Evolutionary conservation across 2,329 filamentous ascomycete genomes (phyloP), one percentile per base, ranked within the genome.

Genomic region (Pseudogymnoascus sp.): DNA sequence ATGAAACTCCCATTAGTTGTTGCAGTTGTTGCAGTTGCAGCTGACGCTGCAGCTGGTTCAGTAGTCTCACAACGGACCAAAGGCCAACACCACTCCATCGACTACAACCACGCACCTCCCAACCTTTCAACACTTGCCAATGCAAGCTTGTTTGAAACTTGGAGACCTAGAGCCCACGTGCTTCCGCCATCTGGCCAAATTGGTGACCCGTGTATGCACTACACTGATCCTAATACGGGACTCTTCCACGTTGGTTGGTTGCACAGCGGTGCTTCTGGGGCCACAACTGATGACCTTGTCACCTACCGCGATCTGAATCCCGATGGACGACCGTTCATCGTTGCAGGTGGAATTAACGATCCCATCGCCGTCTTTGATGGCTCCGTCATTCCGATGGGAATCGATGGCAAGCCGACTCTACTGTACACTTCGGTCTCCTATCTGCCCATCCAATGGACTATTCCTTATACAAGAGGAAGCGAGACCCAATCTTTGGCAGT

Each of bases 401-500:
- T 79, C 65, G 74, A 77, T 22, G 78, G 76, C 14, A 75, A 72
- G 4, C 77, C 78, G 2, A 80, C 78, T 0, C 69, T 79, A 8
- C 69, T 80, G 2, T 80, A 80, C 64, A 79, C 78, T 2, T 77
- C 76, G 1, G 77, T 80, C 11, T 75, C 74, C 16, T 78, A 74
- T 64, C 67, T 79, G 6, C 78, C 78, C 0, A 79, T 80, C 11
- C 75, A 78, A 40, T 80, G 78, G 78, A 79, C 76, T 7, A 73
- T 79, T 38, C 70, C 72, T 26, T 79, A 81, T 64, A 77, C 74
- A n/a, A 74, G 76, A 8, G 78, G 77, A 6, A 76, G 76, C 38
- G 79, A 81, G 65, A 77, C 78, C 0, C 77, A 81, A 61, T 76
- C 75, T 12, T 69, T 80, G 1, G 79, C 78, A 1, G 72, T 78